Conservation (phyloP, 768 basidiomycete genomes). For the Agaricus blazei region DNA sequence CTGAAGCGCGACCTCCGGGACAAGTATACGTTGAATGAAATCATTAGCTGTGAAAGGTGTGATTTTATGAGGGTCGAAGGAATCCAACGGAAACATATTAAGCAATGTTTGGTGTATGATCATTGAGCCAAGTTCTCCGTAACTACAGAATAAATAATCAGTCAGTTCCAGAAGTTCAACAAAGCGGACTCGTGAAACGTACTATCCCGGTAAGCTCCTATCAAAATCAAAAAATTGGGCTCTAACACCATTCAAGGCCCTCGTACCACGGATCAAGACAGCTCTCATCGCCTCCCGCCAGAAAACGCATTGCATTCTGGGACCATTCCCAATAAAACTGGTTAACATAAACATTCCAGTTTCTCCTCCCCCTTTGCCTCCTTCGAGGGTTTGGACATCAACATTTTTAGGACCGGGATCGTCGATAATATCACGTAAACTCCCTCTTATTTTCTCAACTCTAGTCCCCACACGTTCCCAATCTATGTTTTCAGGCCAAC, state of each 20-base stretch:
- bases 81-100: slow-evolving; percentile 63
- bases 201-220: slow-evolving; percentile 89
- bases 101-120: slow-evolving; percentile 77
- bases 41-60: slow-evolving; percentile 67
- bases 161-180: background rate
- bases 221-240: slow-evolving; percentile 79
- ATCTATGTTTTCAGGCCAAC: slow-evolving; percentile 75
- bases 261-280: slow-evolving; percentile 59
- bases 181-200: slow-evolving; percentile 26
- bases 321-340: slow-evolving; percentile 21
- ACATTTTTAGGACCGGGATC: slow-evolving; percentile 30
- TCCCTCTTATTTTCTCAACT: slow-evolving; percentile 43
- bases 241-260: slow-evolving; percentile 59
- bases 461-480: slow-evolving; percentile 52
- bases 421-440: slow-evolving; percentile 46
- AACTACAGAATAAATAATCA: slow-evolving; percentile 38
- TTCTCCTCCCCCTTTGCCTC: slow-evolving; percentile 2
- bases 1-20: slow-evolving; percentile 79
- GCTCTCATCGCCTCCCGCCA: slow-evolving; percentile 65
- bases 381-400: background rate
- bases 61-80: slow-evolving; percentile 48
- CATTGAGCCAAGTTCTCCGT: slow-evolving; percentile 80
- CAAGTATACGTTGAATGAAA: slow-evolving; percentile 80
- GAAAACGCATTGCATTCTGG: slow-evolving; percentile 45
- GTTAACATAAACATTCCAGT: slow-evolving; percentile 15